Evolutionary conservation across 1,284 basidiomycete genomes (phyloP), one percentile per base, ranked within the genome.

Genomic region (Phylloboletellus chloephorus): DNA sequence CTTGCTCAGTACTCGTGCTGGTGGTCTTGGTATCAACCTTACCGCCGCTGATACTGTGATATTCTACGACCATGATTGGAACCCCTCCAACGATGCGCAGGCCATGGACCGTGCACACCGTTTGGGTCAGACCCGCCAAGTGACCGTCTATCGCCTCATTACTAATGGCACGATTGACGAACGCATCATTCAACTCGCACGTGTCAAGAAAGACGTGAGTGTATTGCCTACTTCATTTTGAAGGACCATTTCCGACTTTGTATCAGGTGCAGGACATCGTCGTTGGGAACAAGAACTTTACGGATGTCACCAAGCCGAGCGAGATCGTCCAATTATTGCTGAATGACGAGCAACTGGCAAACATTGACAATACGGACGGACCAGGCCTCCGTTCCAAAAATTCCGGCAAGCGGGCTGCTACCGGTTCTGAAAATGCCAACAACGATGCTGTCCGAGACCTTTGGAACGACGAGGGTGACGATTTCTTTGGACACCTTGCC

Each of bases 61-160:
- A 43, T 98, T 99, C 66, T 97, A 98, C 63, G 96, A 99, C 62
- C 93, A 96, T 58, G 96, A 99, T 60, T 99, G 96, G 96, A 99
- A 99, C 64, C 96, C 94, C 11, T 95, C 91, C 20, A 98, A 98
- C 61, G 96, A 99, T 63, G 91, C 93, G 29, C 96, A 99, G 65
- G 96, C 96, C 9, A 99, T 99, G 96, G 96, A 98, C 61, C 89
- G 96, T 56, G 96, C 96, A 13, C 96, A 99, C 70, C 91, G 96
- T 58, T 77, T 99, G 10, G 96, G 96, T 25, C 96, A 99, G 68
- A 98, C 94, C 9, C 88, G 93, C 48, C 96, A 99, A 69, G 96
- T 99, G 44, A 98, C 95, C 1, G 95, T 99, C 5, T 99, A 98
- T 65, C 86, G 96, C 28, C 73, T 99, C 40, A 96, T 99, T 57